A percentile compares a stretch with the other conserved stretches of the same genome.
Evolutionary conservation across 768 basidiomycete genomes (phyloP).

Genomic region (Boletellus ananas): DNA sequence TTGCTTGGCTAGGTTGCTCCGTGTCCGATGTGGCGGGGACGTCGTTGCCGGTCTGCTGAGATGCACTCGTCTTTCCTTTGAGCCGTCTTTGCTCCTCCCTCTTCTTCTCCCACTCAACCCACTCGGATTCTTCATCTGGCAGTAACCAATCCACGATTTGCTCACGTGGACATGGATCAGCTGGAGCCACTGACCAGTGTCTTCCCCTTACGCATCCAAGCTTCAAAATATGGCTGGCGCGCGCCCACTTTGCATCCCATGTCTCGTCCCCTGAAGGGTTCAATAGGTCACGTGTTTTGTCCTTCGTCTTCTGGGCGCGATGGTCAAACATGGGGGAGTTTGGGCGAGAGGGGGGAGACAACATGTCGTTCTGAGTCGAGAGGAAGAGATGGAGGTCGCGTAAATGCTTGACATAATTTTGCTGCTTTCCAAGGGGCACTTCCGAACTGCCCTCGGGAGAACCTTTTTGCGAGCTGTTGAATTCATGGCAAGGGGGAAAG

Average conservation of each 20-base stretch:
- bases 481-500: conserved; percentile 25
- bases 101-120: conserved; percentile 44
- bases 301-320: conserved; percentile 31
- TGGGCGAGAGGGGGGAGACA: conserved; percentile 35
- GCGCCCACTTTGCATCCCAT: conserved; percentile 45
- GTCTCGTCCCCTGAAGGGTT: conserved; percentile 36
- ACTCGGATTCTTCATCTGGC: conserved; percentile 47
- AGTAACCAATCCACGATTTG: conserved; percentile 33
- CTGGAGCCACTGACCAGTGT: conserved; percentile 21
- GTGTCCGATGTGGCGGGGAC: conserved; percentile 5
- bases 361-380: conserved; percentile 29
- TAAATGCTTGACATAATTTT: conserved; percentile 23
- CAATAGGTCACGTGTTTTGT: conserved; percentile 35
- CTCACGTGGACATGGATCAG: conserved; percentile 20
- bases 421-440: conserved; percentile 6
- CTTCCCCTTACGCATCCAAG: conserved; percentile 40
- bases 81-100: conserved; percentile 18
- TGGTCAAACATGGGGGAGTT: conserved; percentile 28
- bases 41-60: conserved; percentile 4
- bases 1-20: background rate
- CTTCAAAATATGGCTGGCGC: conserved; percentile 38
- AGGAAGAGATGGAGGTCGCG: conserved; percentile 33
- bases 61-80: conserved; percentile 13
- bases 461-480: conserved; percentile 3
- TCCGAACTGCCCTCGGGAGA: background rate